Conservation (phyloP, 1,284 basidiomycete species). For the Thelephora terrestris region DNA sequence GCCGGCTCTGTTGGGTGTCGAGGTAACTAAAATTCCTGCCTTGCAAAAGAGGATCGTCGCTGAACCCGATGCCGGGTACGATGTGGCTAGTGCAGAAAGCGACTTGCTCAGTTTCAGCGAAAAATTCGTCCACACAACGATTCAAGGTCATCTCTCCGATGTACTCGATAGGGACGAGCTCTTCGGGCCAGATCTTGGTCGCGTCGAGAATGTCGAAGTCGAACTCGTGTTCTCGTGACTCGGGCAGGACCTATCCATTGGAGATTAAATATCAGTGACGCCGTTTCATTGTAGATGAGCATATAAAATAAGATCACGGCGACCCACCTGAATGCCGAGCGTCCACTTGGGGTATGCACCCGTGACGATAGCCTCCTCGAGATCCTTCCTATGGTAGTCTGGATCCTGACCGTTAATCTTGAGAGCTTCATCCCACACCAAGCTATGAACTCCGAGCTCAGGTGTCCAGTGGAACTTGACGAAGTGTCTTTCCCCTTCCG, state of each 20-base stretch:
- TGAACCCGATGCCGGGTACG: constrained; percentile 76
- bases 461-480: constrained; percentile 84
- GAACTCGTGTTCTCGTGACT: constrained; percentile 59
- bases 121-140: constrained; percentile 62
- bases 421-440: constrained; percentile 83
- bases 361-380: constrained; percentile 65
- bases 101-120: constrained; percentile 74
- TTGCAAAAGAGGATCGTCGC: constrained; percentile 76
- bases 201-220: constrained; percentile 81
- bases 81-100: constrained; percentile 79
- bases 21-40: constrained; percentile 79
- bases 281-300: not conserved
- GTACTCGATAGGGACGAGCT: constrained; percentile 62
- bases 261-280: not conserved
- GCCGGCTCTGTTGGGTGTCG: constrained; percentile 67
- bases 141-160: constrained; percentile 73
- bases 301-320: not conserved
- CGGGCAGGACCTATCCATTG: constrained; percentile 36
- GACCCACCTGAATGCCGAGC: constrained; percentile 52
- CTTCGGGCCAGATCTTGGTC: constrained; percentile 78
- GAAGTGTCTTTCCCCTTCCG: constrained; percentile 55
- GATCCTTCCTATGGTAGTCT: constrained; percentile 76
- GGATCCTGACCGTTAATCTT: constrained; percentile 74
- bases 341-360: constrained; percentile 67
- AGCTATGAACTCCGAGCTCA: constrained; percentile 70